Conservation (phyloP, 495 filamentous ascomycete species). For the Hypoxylon perforatum region DNA sequence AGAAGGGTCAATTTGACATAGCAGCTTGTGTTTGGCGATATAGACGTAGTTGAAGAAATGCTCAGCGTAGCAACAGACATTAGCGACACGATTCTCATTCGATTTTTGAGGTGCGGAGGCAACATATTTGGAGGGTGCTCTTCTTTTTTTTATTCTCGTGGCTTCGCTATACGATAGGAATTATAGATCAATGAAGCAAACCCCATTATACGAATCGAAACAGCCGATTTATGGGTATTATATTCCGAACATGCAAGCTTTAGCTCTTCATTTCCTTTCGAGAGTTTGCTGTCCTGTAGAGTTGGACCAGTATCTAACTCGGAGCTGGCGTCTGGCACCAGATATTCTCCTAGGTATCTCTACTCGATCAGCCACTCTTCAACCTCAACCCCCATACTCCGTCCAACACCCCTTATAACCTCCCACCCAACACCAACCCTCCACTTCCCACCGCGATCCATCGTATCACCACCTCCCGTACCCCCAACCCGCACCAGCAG, state of each 20-base stretch:
- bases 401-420: slow-evolving; percentile 68
- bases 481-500: slow-evolving; percentile 70
- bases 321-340: not conserved
- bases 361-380: slow-evolving; percentile 76
- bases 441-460: slow-evolving; percentile 77
- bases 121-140: not conserved
- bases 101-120: slow-evolving; percentile 1
- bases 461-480: slow-evolving; percentile 56
- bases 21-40: not conserved
- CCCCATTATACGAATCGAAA: not conserved
- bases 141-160: slow-evolving; percentile 12
- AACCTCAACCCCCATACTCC: slow-evolving; percentile 77
- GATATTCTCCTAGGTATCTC: not conserved
- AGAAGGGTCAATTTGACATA: not conserved
- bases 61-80: slow-evolving; percentile 7
- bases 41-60: not conserved
- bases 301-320: too few species aligned
- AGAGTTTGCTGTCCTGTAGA: too few species aligned
- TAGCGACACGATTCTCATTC: not conserved
- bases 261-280: too few species aligned
- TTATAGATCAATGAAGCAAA: slow-evolving; percentile 16
- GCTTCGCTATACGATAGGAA: slow-evolving; percentile 1
- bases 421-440: slow-evolving; percentile 82
- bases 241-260: not conserved
- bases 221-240: not conserved